phyloP scores from a whole-genome alignment of 2,329 filamentous ascomycete species.

The Sporothrix schenckii region DNA sequence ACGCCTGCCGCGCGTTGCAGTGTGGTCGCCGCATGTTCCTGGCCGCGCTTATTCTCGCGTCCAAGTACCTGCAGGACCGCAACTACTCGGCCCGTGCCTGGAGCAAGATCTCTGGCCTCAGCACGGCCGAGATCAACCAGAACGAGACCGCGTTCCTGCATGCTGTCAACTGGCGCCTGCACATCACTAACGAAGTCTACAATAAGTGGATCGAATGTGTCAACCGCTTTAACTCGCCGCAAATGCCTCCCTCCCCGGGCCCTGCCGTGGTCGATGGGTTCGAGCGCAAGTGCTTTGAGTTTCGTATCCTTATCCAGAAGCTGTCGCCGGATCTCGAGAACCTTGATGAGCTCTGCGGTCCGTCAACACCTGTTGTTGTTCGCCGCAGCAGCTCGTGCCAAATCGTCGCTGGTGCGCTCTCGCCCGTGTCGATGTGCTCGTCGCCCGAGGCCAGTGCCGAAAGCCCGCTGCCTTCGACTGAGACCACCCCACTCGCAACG shows the following conservation, averaged over 20 bases:
- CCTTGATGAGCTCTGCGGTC: slow-evolving; percentile 54
- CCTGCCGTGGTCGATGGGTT: slow-evolving; percentile 41
- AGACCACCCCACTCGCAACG: slow-evolving; percentile 42
- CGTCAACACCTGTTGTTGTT: slow-evolving; percentile 40
- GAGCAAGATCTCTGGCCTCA: slow-evolving; percentile 98
- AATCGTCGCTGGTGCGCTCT: slow-evolving; percentile 26
- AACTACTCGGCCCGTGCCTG: slow-evolving; percentile 97
- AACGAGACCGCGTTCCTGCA: slow-evolving; percentile 92
- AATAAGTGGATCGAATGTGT: slow-evolving; percentile 94
- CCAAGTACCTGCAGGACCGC: slow-evolving; percentile 96
- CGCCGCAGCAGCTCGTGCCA: slow-evolving; percentile 34
- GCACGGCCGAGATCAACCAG: slow-evolving; percentile 90
- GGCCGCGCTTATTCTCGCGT: slow-evolving; percentile 89
- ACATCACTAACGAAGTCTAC: slow-evolving; percentile 86
- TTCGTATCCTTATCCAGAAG: slow-evolving; percentile 61
- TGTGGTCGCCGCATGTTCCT: slow-evolving; percentile 98
- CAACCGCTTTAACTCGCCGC: slow-evolving; percentile 74
- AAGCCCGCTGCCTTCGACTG: slow-evolving; percentile 33
- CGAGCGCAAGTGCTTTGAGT: slow-evolving; percentile 56
- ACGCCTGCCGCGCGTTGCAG: slow-evolving; percentile 78
- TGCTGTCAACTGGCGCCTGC: slow-evolving; percentile 91
- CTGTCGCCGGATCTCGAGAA: slow-evolving; percentile 63
- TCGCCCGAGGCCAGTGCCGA: slow-evolving; percentile 31
- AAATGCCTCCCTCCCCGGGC: slow-evolving; percentile 56
- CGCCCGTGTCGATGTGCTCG: slow-evolving; percentile 34